A percentile compares a stretch with the other conserved stretches of the same genome.
Evolutionary conservation across 805 yeast genomes (phyloP).

Genomic region (Yamadazyma olivae): DNA sequence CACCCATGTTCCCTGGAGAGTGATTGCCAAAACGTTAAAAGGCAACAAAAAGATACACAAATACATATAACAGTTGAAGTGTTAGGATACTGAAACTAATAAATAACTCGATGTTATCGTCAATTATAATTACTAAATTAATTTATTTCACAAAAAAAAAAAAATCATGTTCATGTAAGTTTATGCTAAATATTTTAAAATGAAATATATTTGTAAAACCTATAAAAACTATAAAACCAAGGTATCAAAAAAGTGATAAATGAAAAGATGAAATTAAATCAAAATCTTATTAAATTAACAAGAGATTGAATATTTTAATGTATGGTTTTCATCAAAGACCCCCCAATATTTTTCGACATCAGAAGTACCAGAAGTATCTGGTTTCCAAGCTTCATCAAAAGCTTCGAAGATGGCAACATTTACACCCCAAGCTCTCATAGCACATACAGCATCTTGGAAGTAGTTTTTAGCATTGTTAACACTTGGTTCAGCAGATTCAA

Average conservation of each 20-base stretch:
- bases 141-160: too few species aligned
- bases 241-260: too few species aligned
- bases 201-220: neutral
- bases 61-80: neutral
- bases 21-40: too few species aligned
- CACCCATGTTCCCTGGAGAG: constrained; percentile 21
- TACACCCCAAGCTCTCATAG: constrained; percentile 93
- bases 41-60: neutral
- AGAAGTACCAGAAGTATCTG: constrained; percentile 78
- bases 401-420: constrained; percentile 93
- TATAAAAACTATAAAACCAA: neutral
- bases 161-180: too few species aligned
- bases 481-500: constrained; percentile 64
- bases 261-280: neutral
- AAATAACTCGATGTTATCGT: too few species aligned
- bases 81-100: too few species aligned
- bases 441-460: constrained; percentile 91
- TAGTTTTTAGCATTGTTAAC: constrained; percentile 69
- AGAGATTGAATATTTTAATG: constrained; percentile 34
- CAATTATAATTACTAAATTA: too few species aligned
- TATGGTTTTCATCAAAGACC: constrained; percentile 58
- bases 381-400: constrained; percentile 95
- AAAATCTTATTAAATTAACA: constrained; percentile 17
- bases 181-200: too few species aligned
- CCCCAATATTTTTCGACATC: constrained; percentile 97